Base-by-base conservation (phyloP, 2,329 filamentous ascomycete genomes). In the Ceratocystis ficicola region DNA sequence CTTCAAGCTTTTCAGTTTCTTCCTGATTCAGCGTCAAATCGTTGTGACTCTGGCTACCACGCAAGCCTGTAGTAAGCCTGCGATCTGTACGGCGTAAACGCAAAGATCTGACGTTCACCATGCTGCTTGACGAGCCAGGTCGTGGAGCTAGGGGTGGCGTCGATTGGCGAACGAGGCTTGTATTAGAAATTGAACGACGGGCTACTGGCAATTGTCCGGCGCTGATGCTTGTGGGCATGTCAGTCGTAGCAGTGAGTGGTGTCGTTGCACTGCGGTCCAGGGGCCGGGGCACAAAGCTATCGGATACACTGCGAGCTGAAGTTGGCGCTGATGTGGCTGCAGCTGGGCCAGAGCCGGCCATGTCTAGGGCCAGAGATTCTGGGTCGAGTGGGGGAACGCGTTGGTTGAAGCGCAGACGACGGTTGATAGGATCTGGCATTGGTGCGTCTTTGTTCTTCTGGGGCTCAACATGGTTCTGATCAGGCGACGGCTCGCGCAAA, bases 51-150 rank as follows among this genome's bases (percentile, higher is more conserved):
- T 63, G 61, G 61, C 61, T 63, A 44, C 30, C 44, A 3, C 87
- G 79, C 71, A 95, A 80, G 80, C 95, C 89, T 75, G 88, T 86
- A 81, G 88, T 92, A 75, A 86, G 77, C 73, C 81, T 81, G 73
- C 77, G 80, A 74, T 86, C 85, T 69, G 83, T 81, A 69, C 89
- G 84, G 72, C 90, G 83, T 68, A 94, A 81, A 25, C 61, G 87
- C 85, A 69, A 87, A 87, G 68, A 86, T 87, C 61, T 46, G 69
- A 76, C 76, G 73, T 76, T 72, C 80, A 78, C 75, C 80, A 85
- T 69, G 75, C 74, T 79, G 78, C 81, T 78, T 77, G 81, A 80
- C 65, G 86, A 89, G 70, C 86, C 82, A 74, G 88, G 83, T 73
- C 86, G 81, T 70, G 74, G 75, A 44, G 79, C 75, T 69, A 80